Evolutionary conservation across 257 asterid genomes (phyloP), one percentile per base, ranked within the genome.

Genomic region (Gentiana macrophylla): DNA sequence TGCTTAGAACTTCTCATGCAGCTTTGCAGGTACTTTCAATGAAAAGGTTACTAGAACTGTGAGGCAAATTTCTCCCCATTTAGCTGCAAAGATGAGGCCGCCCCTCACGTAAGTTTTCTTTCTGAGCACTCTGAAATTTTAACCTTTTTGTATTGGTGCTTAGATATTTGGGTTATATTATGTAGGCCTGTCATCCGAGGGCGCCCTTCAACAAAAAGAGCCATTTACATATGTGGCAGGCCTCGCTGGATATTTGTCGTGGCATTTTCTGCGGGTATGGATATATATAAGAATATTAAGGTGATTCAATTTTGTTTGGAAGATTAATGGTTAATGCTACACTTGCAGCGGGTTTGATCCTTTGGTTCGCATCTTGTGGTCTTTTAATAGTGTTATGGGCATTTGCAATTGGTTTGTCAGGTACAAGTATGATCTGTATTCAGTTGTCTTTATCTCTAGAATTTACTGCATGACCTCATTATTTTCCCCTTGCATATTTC

Each of bases 21-120:
- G 98, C 76, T 90, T 90, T 75, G 98, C 94, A 66, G 95, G 92
- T 62, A 80, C 96, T 56, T 90, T 84, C 69, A 86, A 78, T 80
- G 98, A 90, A 74, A 90, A 90, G 69, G 86, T 80, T 52, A 84
- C 96, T 4, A 82, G 96, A 86, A 80, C 86, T 47, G 84, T 86
- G 60, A 73, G 98, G 50, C 94, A 84, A 75, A 77, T 90, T 73
- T 90, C 98, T 70, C 98, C 98, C 41, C 98, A 84, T 70, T 67
- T 86, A 56, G 98, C 98, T 65, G 96, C 98, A 73, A 90, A 90
- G 78, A 84, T 90, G 96, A 86, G 98, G 72, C 98, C 98, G 50
- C 79, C 84, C 54, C 96, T 80, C 32, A 86, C 92, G 98, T 90
- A 65, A 76, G 95, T 73, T 46, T 48, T 33, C 50, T 52, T 8